These are phyloP conservation scores for Fusarium compactum DNA, from an alignment of 2,329 filamentous ascomycete species.

Conservation along the genomic window DNA sequence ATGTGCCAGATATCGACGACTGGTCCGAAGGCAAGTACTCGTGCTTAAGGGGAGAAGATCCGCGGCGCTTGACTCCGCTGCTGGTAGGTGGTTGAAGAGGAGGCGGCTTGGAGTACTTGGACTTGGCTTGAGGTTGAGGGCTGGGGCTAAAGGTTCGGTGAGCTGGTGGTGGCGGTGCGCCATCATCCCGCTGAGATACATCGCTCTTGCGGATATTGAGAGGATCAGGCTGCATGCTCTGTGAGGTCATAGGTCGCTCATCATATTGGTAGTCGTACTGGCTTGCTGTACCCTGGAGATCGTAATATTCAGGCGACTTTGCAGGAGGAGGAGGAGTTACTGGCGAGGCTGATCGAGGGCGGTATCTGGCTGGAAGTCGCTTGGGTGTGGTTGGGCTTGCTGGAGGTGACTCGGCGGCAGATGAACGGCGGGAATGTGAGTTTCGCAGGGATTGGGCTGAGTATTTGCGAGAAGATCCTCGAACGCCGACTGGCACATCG, in stretches of 20 bases:
- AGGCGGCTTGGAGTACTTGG: constrained; percentile 53
- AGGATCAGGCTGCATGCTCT: constrained; percentile 56
- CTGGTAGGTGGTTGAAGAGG: constrained; percentile 61
- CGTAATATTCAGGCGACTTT: constrained; percentile 40
- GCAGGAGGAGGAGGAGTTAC: constrained; percentile 42
- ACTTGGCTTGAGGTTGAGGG: constrained; percentile 46
- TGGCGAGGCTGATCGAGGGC: constrained; percentile 40
- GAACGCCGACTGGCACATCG: constrained; percentile 52
- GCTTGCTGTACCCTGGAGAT: constrained; percentile 55
- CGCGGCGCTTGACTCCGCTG: constrained; percentile 72
- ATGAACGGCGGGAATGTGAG: constrained; percentile 36
- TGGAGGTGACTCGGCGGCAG: constrained; percentile 40
- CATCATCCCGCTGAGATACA: constrained; percentile 62
- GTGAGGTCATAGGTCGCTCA: constrained; percentile 49
- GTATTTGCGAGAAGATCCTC: constrained; percentile 44
- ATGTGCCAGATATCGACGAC: constrained; percentile 70
- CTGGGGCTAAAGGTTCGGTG: constrained; percentile 59
- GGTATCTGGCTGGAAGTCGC: constrained; percentile 45
- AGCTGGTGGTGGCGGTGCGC: constrained; percentile 66
- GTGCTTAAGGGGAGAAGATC: constrained; percentile 94
- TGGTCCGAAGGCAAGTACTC: constrained; percentile 90
- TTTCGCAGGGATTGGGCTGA: constrained; percentile 44
- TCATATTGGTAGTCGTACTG: constrained; percentile 48
- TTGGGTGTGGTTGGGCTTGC: constrained; percentile 52
- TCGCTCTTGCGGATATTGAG: constrained; percentile 51